Evolutionary conservation across 768 basidiomycete species (phyloP), one percentile per base, ranked within the genome.

Genomic region (Solioccasus polychromus): DNA sequence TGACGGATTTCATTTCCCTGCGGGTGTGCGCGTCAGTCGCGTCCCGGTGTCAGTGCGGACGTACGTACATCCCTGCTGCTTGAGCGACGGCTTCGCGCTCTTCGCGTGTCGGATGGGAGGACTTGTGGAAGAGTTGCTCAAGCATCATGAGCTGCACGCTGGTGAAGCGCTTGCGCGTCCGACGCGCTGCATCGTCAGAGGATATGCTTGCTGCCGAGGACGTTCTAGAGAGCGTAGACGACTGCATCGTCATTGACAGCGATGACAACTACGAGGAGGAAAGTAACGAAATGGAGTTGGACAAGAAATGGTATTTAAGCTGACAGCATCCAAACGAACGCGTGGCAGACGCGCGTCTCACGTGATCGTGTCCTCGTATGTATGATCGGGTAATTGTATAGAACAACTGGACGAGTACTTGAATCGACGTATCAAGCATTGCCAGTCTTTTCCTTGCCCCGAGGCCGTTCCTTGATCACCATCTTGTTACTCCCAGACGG

Each of bases 401-500:
- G 11, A 6, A 22, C 10, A 28, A 37, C 25, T 6, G 8, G 39
- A 19, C 47, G 5, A 35, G n/a, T 22, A 45, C 20, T 36, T 24
- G 18, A 15, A 10, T 18, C 14, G 24, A 26, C 26, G n/a, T 11
- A 39, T 49, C 30, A 45, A 26, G 18, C 19, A 9, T 24, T 5
- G 5, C 34, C 2, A 45, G 45, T 36, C 68, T 73, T 79, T 53
- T 77, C 76, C 52, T 72, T 73, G 20, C 91, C 90, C 54, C 91
- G 74, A 37, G 92, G 90, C 34, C 92, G 76, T 68, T 93, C 88
- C 48, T 81, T 80, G 58, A 94, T 69, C 45, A 94, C 92, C 81
- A 88, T 79, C 75, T 85, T 90, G 74, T 92, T 92, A 58, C 87
- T 85, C 64, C 82, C 82, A 75, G 90, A 90, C 41, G 89, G 89